These are phyloP conservation scores for Gardenia jasminoides DNA, from an alignment of 257 asterid species.

Conservation along the genomic window DNA sequence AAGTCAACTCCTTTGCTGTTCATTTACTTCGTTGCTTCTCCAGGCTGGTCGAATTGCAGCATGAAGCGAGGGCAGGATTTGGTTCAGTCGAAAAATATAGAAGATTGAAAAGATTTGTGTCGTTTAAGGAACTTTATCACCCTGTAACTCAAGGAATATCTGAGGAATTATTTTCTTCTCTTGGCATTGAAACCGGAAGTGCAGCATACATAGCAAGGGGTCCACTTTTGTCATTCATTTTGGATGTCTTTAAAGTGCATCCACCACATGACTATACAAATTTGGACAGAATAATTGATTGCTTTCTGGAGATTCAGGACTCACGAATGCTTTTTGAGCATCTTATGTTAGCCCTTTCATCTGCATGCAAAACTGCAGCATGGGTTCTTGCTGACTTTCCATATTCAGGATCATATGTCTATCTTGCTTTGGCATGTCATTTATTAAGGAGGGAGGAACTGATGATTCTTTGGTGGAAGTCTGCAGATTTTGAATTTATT, in stretches of 20 bases:
- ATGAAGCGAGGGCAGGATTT: slow-evolving; percentile 47
- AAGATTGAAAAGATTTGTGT: slow-evolving; percentile 74
- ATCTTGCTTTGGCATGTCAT: slow-evolving; percentile 84
- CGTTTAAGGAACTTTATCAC: slow-evolving; percentile 58
- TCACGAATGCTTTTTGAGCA: slow-evolving; percentile 59
- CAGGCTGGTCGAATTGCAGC: slow-evolving; percentile 71
- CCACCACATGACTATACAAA: slow-evolving; percentile 82
- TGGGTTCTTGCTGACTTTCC: slow-evolving; percentile 84
- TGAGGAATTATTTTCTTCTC: slow-evolving; percentile 54
- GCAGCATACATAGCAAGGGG: slow-evolving; percentile 70
- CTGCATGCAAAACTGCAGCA: slow-evolving; percentile 68
- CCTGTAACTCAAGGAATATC: slow-evolving; percentile 78
- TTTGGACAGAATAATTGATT: slow-evolving; percentile 74
- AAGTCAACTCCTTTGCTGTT: slow-evolving; percentile 37
- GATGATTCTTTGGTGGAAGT: slow-evolving; percentile 87
- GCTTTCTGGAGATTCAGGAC: slow-evolving; percentile 61
- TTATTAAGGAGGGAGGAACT: slow-evolving; percentile 74
- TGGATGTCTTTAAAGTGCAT: slow-evolving; percentile 59
- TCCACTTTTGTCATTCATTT: slow-evolving; percentile 67
- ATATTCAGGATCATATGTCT: slow-evolving; percentile 84
- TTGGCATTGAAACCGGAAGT: slow-evolving; percentile 47
- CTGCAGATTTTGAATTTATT: slow-evolving; percentile 65
- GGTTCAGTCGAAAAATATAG: slow-evolving; percentile 70
- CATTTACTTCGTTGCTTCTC: slow-evolving; percentile 66
- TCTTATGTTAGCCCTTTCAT: slow-evolving; percentile 66